Evolutionary conservation across 495 filamentous ascomycete species (phyloP), one percentile per base, ranked within the genome.

Genomic region (Tuber calosporum): DNA sequence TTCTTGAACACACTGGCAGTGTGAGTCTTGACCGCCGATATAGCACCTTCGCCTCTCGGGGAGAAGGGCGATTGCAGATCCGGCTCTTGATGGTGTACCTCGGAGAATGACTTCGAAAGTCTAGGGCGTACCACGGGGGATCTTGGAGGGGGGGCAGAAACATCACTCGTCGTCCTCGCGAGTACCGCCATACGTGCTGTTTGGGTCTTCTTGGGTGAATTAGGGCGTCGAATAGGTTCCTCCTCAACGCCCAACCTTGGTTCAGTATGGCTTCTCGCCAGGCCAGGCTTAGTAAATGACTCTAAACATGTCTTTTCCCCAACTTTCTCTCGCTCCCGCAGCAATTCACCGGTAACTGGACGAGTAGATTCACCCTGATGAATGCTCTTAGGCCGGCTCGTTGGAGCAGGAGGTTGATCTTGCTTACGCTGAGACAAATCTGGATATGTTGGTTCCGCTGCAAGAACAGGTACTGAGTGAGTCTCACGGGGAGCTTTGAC

Each of bases 381-480:
- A 39, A 78, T 74, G 41, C 83, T 84, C 17, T 77, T 74, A n/a
- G 66, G 79, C 5, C 78, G 75, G 68, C 76, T 72, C 37, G 82
- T 79, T 20, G 71, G 72, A 26, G 43, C 34, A 15, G 74, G 15
- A 20, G 83, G 85, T 40, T 79, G 3, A 22, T 83, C 75, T 6
- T 78, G 71, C 68, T 87, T 87, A 8, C 78, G 45, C 37, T 83
- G 75, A 72, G 88, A 81, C 71, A 91, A 82, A 37, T 87, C 86
- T 39, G 90, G 85, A 75, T 91, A 91, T 2, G 82, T 69, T 15
- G 87, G 83, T 58, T 86, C 84, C 43, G 76, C 77, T 66, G 48
- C 66, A 34, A 62, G 53, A 34, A 62, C 26, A 62, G 53, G 34
- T 17, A 73, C 72, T 13, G 79, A 80, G 70, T 76, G 79, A 6